A percentile compares a stretch with the other conserved stretches of the same genome.
phyloP scores from a whole-genome alignment of 306 rosid genomes.

The Fagus sylvatica region DNA sequence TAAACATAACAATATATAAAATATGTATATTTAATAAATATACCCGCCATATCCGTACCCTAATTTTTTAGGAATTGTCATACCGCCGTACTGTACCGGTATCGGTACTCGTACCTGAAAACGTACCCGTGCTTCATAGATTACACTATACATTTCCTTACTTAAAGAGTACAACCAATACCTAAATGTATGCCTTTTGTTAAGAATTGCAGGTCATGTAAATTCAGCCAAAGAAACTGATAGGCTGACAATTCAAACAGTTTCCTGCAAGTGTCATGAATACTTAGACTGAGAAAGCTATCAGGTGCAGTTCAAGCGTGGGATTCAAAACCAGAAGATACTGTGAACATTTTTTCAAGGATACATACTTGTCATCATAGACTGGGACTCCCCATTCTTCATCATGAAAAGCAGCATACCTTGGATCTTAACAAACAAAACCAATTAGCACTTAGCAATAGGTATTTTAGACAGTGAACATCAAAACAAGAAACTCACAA shows the following conservation, averaged over 20 bases:
- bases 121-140: too few relatives aligned
- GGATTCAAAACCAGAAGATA: slow-evolving; percentile 28
- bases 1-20: too few relatives aligned
- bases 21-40: too few relatives aligned
- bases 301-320: slow-evolving; percentile 18
- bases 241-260: slow-evolving; percentile 70
- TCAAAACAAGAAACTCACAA: background rate
- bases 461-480: too few relatives aligned
- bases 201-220: slow-evolving; percentile 66
- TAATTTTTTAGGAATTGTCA: too few relatives aligned
- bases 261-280: slow-evolving; percentile 44
- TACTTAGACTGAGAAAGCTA: slow-evolving; percentile 11
- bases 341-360: slow-evolving; percentile 21
- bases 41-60: too few relatives aligned
- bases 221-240: slow-evolving; percentile 85
- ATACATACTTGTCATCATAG: slow-evolving; percentile 69
- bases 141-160: background rate
- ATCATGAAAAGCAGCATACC: slow-evolving; percentile 66
- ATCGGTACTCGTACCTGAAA: too few relatives aligned
- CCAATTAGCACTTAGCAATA: slow-evolving; percentile 23
- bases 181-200: slow-evolving; percentile 65
- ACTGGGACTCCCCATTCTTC: slow-evolving; percentile 77
- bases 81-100: too few relatives aligned
- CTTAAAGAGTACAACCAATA: slow-evolving; percentile 27
- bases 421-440: slow-evolving; percentile 46